Conservation (phyloP, 164 flowering plant species). For the Aristolochia fimbriata region DNA sequence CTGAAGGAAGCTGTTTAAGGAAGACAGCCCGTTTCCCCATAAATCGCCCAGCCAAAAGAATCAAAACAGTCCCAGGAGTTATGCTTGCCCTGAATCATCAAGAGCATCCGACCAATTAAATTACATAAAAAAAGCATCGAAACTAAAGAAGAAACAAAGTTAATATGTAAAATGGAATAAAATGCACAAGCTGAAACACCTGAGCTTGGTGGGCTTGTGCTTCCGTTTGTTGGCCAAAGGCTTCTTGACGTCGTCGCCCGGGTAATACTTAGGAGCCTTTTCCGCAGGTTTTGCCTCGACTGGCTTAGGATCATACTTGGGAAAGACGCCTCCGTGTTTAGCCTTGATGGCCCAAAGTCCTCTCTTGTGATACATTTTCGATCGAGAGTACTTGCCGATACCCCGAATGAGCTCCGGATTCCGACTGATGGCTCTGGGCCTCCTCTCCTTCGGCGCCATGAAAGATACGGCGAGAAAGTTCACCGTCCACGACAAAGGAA, state of each 20-base stretch:
- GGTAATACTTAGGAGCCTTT: conserved; percentile 73
- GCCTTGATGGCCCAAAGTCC: conserved; percentile 97
- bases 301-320: conserved; percentile 33
- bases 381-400: conserved; percentile 53
- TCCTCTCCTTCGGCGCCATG: conserved; percentile 51
- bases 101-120: not conserved
- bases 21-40: conserved; percentile 90
- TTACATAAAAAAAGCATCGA: too few relatives aligned
- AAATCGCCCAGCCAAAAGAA: conserved; percentile 65
- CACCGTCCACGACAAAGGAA: too few relatives aligned
- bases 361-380: conserved; percentile 84
- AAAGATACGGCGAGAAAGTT: too few relatives aligned
- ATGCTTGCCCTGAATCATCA: conserved; percentile 38
- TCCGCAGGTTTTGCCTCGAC: conserved; percentile 10
- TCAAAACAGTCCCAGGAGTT: conserved; percentile 62
- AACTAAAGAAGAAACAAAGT: too few relatives aligned
- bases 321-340: conserved; percentile 81
- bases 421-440: conserved; percentile 19
- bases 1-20: conserved; percentile 65
- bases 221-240: conserved; percentile 66
- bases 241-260: conserved; percentile 82
- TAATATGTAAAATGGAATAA: too few relatives aligned
- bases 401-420: conserved; percentile 73
- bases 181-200: too few relatives aligned
- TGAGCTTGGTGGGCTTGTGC: conserved; percentile 22